Evolutionary conservation across 2,329 filamentous ascomycete species (phyloP), one percentile per base, ranked within the genome.

Genomic region (Magnaporthales sp.): DNA sequence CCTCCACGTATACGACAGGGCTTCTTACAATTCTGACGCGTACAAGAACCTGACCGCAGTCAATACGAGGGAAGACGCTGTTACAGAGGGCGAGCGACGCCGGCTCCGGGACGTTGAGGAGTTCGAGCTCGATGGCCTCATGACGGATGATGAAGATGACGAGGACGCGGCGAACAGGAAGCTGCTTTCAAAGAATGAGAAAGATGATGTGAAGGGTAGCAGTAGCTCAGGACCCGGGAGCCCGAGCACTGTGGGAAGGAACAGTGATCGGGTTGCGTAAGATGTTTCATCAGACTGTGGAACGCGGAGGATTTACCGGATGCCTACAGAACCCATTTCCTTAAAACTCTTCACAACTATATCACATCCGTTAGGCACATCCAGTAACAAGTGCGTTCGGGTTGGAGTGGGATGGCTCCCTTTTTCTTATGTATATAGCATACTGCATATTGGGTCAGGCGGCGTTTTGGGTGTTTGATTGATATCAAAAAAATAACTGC

Each of bases 81-180:
- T 72, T 71, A 1, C 72, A 71, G 1, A 75, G 77, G 24, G 19
- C 1, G 82, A 84, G 60, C 85, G 86, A 27, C 80, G 82, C 11
- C 86, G 86, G 68, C 81, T 94, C 51, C 83, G 86, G 31, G 93
- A 96, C 74, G 93, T 91, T 0, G 90, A 97, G 74, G 93, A 97
- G 72, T 99, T 97, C 75, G 95, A 98, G 78, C 83, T 99, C 1
- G 92, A 95, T 68, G 94, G 92, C 0, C 79, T 99, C 54, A 93
- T 93, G 75, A 95, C 91, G 67, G 93, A 96, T 61, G 93, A 96
- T 22, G 93, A 97, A 65, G 89, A 89, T 4, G 80, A 85, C 13
- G 81, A 81, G 58, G 73, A 75, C 24, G 75, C 75, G 3, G 71
- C 75, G 22, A 79, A 79, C 71, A 75, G 78, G 65, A 77, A 75